Conservation (phyloP, 2,329 filamentous ascomycete genomes). For the Aaosphaeria pasadenensis region DNA sequence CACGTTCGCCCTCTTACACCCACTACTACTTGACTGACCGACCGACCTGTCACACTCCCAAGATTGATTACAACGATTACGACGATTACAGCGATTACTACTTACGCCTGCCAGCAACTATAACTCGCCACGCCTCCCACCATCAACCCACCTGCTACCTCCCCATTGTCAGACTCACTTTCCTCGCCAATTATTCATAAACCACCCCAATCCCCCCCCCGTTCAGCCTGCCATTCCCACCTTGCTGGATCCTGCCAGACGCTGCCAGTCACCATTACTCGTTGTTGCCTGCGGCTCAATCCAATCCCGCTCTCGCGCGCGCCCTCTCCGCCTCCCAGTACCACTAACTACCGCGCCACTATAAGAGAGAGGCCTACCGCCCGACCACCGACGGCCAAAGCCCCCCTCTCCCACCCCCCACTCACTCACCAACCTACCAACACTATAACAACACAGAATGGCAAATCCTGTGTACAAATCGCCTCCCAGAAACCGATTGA, state of each 20-base stretch:
- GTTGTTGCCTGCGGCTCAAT: constrained; percentile 8
- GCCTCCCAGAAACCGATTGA: constrained; percentile 28
- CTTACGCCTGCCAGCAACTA: background rate
- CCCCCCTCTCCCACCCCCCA: background rate
- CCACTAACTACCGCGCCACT: constrained; percentile 1
- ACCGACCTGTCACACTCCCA: too few species aligned
- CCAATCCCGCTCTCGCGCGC: constrained; percentile 3
- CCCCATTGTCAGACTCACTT: background rate
- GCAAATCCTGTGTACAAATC: constrained; percentile 26
- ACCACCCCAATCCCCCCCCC: background rate
- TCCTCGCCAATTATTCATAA: too few species aligned
- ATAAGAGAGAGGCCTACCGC: background rate
- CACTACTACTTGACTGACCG: too few species aligned
- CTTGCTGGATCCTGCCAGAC: too few species aligned
- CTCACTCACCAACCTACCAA: background rate
- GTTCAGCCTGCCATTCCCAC: too few species aligned
- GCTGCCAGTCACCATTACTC: constrained; percentile 5
- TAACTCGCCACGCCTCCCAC: constrained; percentile 17
- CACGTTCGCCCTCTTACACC: constrained; percentile 7
- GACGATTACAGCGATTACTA: too few species aligned
- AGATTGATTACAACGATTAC: too few species aligned
- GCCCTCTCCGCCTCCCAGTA: background rate
- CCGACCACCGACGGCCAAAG: background rate
- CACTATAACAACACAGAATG: constrained; percentile 15
- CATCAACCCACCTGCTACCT: background rate